These are phyloP conservation scores for Cocos nucifera DNA, from an alignment of 176 grass and related monocot species.

Conservation along the genomic window DNA sequence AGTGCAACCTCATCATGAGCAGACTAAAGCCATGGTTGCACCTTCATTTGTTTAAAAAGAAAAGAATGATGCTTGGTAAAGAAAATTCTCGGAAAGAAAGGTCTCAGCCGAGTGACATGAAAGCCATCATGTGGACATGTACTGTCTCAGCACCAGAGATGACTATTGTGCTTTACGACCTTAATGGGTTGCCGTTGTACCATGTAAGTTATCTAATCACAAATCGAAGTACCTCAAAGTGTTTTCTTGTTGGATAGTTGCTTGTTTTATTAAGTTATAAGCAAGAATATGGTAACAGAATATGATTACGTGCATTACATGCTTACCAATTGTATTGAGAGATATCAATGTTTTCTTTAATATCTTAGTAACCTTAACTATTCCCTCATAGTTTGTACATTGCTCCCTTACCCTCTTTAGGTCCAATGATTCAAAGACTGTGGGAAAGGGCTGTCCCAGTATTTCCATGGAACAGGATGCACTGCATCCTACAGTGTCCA, in stretches of 20 bases:
- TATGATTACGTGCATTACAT: too few species aligned
- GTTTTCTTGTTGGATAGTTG: background rate
- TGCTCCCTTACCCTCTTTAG: too few species aligned
- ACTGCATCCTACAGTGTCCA: too few species aligned
- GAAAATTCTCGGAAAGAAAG: constrained; percentile 36
- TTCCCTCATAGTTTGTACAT: too few species aligned
- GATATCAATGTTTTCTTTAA: too few species aligned
- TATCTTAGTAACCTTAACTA: too few species aligned
- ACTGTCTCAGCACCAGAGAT: constrained; percentile 87
- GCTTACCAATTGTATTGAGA: too few species aligned
- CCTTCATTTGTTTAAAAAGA: constrained; percentile 52
- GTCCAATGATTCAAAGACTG: too few species aligned
- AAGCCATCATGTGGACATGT: constrained; percentile 90
- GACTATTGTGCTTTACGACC: constrained; percentile 73
- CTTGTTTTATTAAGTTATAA: too few species aligned
- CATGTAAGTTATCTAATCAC: constrained; percentile 70
- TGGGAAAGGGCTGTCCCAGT: too few species aligned
- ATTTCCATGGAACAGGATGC: too few species aligned
- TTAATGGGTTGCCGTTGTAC: constrained; percentile 66
- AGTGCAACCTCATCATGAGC: constrained; percentile 83
- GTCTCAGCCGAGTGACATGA: constrained; percentile 48
- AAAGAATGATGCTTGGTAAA: constrained; percentile 47
- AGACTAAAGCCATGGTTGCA: constrained; percentile 81
- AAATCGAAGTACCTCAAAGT: background rate
- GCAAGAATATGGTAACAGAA: too few species aligned